Evolutionary conservation across 305 asterid species (phyloP).

Genomic region (Fraxinus angustifolia): DNA sequence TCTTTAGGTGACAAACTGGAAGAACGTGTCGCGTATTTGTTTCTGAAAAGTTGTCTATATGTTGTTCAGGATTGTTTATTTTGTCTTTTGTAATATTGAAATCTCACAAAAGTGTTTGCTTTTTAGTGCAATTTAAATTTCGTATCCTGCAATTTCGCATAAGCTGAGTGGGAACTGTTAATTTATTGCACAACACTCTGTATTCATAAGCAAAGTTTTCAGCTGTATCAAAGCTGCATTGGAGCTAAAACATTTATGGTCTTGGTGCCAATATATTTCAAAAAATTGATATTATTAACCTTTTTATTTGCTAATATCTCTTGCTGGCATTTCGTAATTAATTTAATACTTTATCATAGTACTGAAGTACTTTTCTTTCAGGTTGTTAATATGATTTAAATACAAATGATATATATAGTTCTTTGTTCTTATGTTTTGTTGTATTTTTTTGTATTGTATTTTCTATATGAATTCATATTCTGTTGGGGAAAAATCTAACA

Average conservation of each 20-base stretch:
- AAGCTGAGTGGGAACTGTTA: background rate
- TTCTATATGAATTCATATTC: slow-evolving; percentile 16
- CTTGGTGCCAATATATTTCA: slow-evolving; percentile 2
- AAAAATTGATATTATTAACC: background rate
- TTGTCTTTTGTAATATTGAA: background rate
- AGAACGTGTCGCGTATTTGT: background rate
- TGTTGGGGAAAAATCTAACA: slow-evolving; percentile 23
- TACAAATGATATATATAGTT: background rate
- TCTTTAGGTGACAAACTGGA: background rate
- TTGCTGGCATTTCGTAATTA: background rate
- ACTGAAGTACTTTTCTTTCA: background rate
- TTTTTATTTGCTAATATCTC: background rate
- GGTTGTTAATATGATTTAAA: background rate
- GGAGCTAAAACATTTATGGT: background rate
- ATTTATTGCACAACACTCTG: background rate
- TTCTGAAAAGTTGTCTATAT: background rate
- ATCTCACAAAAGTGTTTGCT: background rate
- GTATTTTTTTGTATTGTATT: background rate
- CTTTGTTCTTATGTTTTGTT: background rate
- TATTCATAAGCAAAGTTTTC: background rate
- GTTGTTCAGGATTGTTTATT: background rate
- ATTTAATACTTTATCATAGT: slow-evolving; percentile 6
- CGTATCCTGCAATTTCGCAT: background rate
- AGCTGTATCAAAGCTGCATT: background rate
- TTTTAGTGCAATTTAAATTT: background rate